Base-by-base conservation (phyloP, 23 red algal species). In the Cyanidium caldarium region DNA sequence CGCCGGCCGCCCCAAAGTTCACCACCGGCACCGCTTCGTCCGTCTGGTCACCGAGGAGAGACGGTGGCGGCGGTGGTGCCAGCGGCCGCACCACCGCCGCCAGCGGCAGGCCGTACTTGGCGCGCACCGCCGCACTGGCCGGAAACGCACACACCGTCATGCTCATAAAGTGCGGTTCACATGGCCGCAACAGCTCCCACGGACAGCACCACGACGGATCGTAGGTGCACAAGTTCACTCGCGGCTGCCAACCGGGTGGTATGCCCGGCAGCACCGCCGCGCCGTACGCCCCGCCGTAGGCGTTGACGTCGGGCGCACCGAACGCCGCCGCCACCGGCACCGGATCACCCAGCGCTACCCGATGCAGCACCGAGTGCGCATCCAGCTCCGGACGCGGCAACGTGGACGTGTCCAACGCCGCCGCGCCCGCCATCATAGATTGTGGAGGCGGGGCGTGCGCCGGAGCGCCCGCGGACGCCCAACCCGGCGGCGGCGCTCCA, bases 41-140 rank as follows among this genome's bases (percentile, higher is more conserved):
- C 0, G 38, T 25, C 16, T 84, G 69, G 26, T 76, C 73, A 3
- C 39, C 15, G 2, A 34, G 34, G n/a, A n/a, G n/a, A n/a, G n/a
- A n/a, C n/a, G n/a, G n/a, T n/a, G n/a, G n/a, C n/a, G n/a, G n/a
- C 13, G 45, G 46, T 17, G 37, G 37, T 16, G 80, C 75, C 36
- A 98, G 80, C 46, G 92, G 92, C 34, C 87, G 92, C 21, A 98
- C 46, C 35, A 98, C 69, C 28, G 84, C 83, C 33, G 83, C 92
- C 3, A 98, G 65, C 14, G 92, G 84, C 29, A 98, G 42, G 17
- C 38, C 74, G 45, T 85, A 88, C 73, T 98, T 98, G 43, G 43
- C 80, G 23, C 72, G 69, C 14, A 88, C 35, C 3, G 67, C 43
- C 0, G 73, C 34, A 1, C 77, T 73, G 43, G 69, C 71, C 0